These are phyloP conservation scores for Nannizzia gypsea DNA, from an alignment of 2,329 filamentous ascomycete species.

Conservation along the genomic window DNA sequence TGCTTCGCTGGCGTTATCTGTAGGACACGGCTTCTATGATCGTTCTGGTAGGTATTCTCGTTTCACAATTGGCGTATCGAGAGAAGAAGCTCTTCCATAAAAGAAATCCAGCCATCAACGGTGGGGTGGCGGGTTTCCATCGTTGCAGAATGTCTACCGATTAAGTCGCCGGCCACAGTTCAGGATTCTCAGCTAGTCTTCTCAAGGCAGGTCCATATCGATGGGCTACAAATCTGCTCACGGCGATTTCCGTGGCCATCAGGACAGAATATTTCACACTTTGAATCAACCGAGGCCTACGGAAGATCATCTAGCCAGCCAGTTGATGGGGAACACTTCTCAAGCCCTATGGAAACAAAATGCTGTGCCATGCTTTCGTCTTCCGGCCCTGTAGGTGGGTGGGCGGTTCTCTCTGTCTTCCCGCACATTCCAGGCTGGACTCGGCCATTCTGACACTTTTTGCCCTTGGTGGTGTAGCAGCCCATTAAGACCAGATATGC, in stretches of 20 bases:
- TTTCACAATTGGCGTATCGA: neutral
- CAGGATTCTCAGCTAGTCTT: neutral
- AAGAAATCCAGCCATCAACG: neutral
- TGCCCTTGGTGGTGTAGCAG: too few species aligned
- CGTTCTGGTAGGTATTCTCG: neutral
- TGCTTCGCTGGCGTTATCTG: neutral
- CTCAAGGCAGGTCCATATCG: neutral
- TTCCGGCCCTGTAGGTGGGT: too few species aligned
- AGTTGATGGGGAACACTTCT: too few species aligned
- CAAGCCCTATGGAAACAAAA: too few species aligned
- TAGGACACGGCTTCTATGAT: neutral
- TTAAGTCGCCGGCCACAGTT: neutral
- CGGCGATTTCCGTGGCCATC: neutral
- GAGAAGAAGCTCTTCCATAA: neutral
- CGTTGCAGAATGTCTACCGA: neutral
- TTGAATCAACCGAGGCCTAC: neutral
- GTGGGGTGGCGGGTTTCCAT: neutral
- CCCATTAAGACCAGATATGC: too few species aligned
- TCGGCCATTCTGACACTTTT: neutral
- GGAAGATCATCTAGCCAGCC: too few species aligned
- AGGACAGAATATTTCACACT: neutral
- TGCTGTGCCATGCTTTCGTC: too few species aligned
- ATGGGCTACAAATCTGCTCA: neutral
- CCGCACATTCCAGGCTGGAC: neutral
- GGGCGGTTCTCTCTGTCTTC: neutral